phyloP scores from a whole-genome alignment of 2,329 filamentous ascomycete species.

The Microascus cirrosus region DNA sequence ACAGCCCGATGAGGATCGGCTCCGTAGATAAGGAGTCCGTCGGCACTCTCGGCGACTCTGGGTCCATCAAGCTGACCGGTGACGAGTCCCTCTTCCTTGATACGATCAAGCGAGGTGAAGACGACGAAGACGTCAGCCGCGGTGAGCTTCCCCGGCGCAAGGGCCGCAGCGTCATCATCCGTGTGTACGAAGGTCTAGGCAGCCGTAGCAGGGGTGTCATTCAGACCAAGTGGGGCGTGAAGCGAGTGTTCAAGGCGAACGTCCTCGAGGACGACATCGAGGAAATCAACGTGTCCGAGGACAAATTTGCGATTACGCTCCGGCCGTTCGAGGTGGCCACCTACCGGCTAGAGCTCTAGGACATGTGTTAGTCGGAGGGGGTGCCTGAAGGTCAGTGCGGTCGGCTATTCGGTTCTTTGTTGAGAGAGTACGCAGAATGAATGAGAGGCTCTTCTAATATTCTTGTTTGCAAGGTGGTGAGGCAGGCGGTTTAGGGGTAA shows the following conservation, averaged over 20 bases:
- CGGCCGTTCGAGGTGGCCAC: constrained; percentile 81
- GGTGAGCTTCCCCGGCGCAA: constrained; percentile 51
- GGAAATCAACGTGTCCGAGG: constrained; percentile 39
- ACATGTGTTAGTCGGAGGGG: neutral
- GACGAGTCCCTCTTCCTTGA: constrained; percentile 67
- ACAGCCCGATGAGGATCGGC: constrained; percentile 54
- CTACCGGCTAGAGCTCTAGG: constrained; percentile 50
- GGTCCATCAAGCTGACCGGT: constrained; percentile 52
- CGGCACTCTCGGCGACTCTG: constrained; percentile 12
- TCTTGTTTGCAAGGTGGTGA: neutral
- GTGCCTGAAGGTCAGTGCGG: neutral
- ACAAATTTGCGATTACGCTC: constrained; percentile 51
- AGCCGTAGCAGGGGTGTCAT: constrained; percentile 67
- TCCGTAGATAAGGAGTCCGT: constrained; percentile 16
- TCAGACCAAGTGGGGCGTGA: constrained; percentile 56
- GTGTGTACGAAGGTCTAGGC: constrained; percentile 82
- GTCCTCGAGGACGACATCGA: constrained; percentile 78
- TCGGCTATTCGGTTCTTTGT: neutral
- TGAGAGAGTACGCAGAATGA: neutral
- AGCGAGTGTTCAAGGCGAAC: constrained; percentile 73
- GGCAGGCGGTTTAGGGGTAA: neutral
- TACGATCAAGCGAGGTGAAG: constrained; percentile 85
- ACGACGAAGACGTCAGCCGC: constrained; percentile 62
- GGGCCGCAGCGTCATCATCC: constrained; percentile 69
- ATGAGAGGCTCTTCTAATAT: neutral